Base-by-base conservation (phyloP, 345 rosid species). In the Eucalyptus guilfoylei region DNA sequence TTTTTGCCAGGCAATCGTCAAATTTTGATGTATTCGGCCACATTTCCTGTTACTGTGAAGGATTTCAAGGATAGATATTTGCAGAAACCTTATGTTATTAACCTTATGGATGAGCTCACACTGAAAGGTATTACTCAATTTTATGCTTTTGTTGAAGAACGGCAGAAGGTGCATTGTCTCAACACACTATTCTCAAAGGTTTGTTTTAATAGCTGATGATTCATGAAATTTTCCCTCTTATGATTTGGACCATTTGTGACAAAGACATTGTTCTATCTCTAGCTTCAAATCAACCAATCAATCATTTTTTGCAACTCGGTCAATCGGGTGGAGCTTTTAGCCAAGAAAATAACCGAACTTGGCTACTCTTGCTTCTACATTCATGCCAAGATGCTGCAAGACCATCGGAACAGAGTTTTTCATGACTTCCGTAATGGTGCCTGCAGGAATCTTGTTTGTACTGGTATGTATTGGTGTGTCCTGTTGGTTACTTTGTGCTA, bases 391-490 rank as follows among this genome's bases (percentile, higher is more conserved):
- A 98, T 97, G 99, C 94, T 98, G 93, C 99, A 98, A 93, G 99
- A 97, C 91, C 99, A 98, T 92, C 99, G 99, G 90, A 98, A 98
- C 91, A 95, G 99, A 94, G 99, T 98, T 42, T 98, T 98, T 93
- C 99, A 98, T 86, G 99, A 98, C 88, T 98, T 98, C 94, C 99
- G 99, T 90, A 98, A 98, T 92, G 99, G 99, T 88, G 99, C 99
- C 92, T 98, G 99, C 93, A 95, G 99, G 93, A 98, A 98, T 92
- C 99, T 98, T 91, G 99, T 98, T 92, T 98, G 99, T 88, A 98
- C 99, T 87, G 99, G 99, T 98, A 88, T 89, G 88, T 32, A 80
- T n/a, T 5, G 44, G 21, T 21, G 83, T 87, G 81, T 49, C 19
- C 87, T 86, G 42, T 34, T 86, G 85, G 47, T 19, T 60, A 86